phyloP scores from a whole-genome alignment of 2,329 filamentous ascomycete species.

The Arthrobotrys sphaeroides region DNA sequence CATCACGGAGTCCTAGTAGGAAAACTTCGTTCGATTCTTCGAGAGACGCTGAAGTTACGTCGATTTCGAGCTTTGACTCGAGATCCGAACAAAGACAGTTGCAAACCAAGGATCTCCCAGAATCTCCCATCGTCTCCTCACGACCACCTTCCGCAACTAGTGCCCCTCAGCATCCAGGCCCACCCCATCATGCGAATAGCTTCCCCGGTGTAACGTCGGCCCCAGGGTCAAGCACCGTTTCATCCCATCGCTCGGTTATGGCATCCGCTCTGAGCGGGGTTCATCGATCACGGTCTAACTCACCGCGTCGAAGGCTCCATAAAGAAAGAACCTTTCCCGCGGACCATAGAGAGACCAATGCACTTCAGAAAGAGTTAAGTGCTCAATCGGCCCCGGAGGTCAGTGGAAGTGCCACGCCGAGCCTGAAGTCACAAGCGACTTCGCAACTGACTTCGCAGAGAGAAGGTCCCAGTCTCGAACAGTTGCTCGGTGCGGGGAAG shows the following conservation, averaged over 20 bases:
- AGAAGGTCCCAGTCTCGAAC: slow-evolving; percentile 65
- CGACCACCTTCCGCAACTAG: background rate
- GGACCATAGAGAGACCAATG: slow-evolving; percentile 6
- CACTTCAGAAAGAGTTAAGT: slow-evolving; percentile 20
- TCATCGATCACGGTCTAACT: slow-evolving; percentile 46
- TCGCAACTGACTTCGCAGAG: background rate
- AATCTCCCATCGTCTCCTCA: slow-evolving; percentile 3
- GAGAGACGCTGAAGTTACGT: slow-evolving; percentile 44
- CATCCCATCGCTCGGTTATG: slow-evolving; percentile 46
- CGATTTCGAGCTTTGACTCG: slow-evolving; percentile 39
- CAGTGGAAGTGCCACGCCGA: slow-evolving; percentile 7
- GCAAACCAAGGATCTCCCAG: slow-evolving; percentile 2
- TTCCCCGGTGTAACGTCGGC: slow-evolving; percentile 12
- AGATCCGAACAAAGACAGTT: slow-evolving; percentile 8
- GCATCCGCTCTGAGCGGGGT: slow-evolving; percentile 26
- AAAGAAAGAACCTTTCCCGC: slow-evolving; percentile 25
- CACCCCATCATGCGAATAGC: background rate
- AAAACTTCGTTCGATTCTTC: slow-evolving; percentile 40
- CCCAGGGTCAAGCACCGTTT: background rate
- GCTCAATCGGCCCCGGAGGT: slow-evolving; percentile 6
- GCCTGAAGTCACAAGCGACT: background rate
- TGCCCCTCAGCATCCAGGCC: background rate
- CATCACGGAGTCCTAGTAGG: slow-evolving; percentile 23
- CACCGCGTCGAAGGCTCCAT: slow-evolving; percentile 24
- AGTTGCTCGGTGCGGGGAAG: slow-evolving; percentile 72